These are phyloP conservation scores for Arabidopsis lyrata DNA, from an alignment of 441 rosid species.

Conservation along the genomic window DNA sequence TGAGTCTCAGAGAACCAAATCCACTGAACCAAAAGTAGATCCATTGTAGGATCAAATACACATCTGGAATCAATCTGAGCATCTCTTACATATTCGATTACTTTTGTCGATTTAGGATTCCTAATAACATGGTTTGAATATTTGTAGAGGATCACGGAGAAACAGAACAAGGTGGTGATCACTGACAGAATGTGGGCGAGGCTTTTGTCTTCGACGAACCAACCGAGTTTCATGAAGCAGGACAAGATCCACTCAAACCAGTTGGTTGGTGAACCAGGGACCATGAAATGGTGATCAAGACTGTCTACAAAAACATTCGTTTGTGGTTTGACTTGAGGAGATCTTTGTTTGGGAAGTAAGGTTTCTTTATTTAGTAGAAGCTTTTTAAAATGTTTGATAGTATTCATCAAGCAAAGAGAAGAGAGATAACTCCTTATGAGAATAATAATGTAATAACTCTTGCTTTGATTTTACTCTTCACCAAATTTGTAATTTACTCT, in stretches of 20 bases:
- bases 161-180: constrained; percentile 70
- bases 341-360: constrained; percentile 34
- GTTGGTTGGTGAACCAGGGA: constrained; percentile 27
- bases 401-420: constrained; percentile 33
- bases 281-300: constrained; percentile 40
- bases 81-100: not conserved
- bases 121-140: not conserved
- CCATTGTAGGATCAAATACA: not conserved
- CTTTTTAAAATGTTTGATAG: constrained; percentile 27
- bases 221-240: constrained; percentile 70
- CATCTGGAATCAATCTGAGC: not conserved
- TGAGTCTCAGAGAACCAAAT: constrained; percentile 44
- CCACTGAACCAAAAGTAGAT: no score
- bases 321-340: constrained; percentile 22
- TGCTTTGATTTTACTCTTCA: constrained; percentile 17
- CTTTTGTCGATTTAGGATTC: not conserved
- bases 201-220: constrained; percentile 73
- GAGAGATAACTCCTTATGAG: constrained; percentile 26
- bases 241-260: constrained; percentile 42
- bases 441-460: constrained; percentile 37
- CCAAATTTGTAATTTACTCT: constrained; percentile 19
- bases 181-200: constrained; percentile 92
- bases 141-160: constrained; percentile 68
- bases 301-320: not conserved
- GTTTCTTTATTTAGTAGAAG: constrained; percentile 36